phyloP scores from a whole-genome alignment of 441 rosid genomes.

The Metrosideros polymorpha region DNA sequence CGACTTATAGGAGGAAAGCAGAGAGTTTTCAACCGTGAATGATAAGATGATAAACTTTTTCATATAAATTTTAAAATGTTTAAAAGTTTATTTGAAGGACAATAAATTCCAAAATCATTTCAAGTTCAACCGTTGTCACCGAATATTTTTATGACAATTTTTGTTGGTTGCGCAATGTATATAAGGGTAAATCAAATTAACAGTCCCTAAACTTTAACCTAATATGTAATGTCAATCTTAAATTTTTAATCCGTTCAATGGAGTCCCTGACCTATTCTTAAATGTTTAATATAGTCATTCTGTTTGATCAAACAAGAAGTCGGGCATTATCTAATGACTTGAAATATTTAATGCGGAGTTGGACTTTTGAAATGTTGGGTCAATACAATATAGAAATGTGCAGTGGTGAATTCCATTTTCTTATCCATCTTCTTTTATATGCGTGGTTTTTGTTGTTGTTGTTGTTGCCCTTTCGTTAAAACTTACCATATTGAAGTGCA shows the following conservation, averaged over 20 bases:
- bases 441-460: neutral
- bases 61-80: neutral
- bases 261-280: rapidly evolving
- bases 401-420: neutral
- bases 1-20: neutral
- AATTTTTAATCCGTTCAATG: neutral
- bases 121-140: neutral
- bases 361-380: neutral
- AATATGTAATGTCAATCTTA: rapidly evolving
- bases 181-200: neutral
- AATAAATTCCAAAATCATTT: neutral
- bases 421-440: neutral
- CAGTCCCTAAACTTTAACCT: neutral
- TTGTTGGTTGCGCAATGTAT: too few species aligned
- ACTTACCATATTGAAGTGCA: neutral
- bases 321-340: rapidly evolving
- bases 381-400: neutral
- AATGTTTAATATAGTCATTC: neutral
- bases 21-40: neutral
- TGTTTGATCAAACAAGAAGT: neutral
- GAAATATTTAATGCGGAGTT: rapidly evolving
- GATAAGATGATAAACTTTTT: neutral
- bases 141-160: neutral
- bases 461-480: neutral
- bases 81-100: neutral